phyloP scores from a whole-genome alignment of 257 asterid genomes.

The Linderniella brevidens region DNA sequence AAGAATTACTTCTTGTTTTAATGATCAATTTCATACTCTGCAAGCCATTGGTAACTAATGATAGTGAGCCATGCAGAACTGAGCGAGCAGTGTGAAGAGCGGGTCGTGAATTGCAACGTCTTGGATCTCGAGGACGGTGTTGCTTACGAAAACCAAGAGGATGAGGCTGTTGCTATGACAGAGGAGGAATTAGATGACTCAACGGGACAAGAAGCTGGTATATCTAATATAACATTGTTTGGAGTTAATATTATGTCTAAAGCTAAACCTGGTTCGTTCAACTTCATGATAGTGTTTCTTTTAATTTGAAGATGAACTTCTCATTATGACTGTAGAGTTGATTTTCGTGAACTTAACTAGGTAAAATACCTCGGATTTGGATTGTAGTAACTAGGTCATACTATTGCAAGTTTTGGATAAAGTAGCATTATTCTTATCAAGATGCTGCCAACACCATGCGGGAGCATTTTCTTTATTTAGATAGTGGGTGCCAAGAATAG shows the following conservation, averaged over 20 bases:
- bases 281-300: background rate
- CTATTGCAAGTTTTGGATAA: no score
- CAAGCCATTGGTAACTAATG: background rate
- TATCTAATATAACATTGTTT: conserved; percentile 2
- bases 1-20: background rate
- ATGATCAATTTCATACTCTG: background rate
- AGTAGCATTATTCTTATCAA: no score
- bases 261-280: background rate
- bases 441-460: no score
- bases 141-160: conserved; percentile 50
- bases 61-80: conserved; percentile 21
- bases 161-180: conserved; percentile 45
- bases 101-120: conserved; percentile 27
- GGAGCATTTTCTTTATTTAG: no score
- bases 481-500: no score
- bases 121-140: conserved; percentile 45
- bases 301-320: no score
- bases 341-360: no score
- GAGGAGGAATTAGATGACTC: conserved; percentile 32
- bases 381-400: no score
- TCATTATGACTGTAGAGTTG: no score
- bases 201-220: conserved; percentile 23
- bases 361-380: no score
- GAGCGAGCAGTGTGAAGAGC: conserved; percentile 41
- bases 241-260: conserved; percentile 4